A percentile compares a stretch with the other conserved stretches of the same genome.
Conservation (phyloP, 2,329 filamentous ascomycete genomes). For the Epichloe sylvatica region DNA sequence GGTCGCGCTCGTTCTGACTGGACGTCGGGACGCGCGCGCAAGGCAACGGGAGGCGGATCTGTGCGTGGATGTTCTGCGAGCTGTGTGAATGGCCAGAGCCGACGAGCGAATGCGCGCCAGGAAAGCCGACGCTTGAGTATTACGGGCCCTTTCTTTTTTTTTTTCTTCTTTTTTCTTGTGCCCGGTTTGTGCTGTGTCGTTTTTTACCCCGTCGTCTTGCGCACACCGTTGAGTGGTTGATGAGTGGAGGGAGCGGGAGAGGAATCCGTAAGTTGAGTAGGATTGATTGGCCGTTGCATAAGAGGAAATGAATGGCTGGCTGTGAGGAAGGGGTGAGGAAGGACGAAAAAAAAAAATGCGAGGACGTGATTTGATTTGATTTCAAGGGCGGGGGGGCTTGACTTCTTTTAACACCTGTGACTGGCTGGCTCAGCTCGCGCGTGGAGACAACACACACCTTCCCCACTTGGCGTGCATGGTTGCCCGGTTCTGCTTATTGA, state of each 20-base stretch:
- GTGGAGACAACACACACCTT: slow-evolving; percentile 18
- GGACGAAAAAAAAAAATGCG: slow-evolving; percentile 29
- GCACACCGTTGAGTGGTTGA: slow-evolving; percentile 17
- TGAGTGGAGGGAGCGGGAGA: slow-evolving; percentile 20
- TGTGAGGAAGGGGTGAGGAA: slow-evolving; percentile 19
- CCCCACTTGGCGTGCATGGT: slow-evolving; percentile 11
- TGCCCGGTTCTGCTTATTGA: slow-evolving; percentile 13
- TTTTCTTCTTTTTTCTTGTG: slow-evolving; percentile 8
- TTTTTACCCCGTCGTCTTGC: slow-evolving; percentile 6
- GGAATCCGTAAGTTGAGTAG: slow-evolving; percentile 9
- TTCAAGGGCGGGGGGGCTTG: slow-evolving; percentile 25
- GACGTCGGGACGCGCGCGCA: slow-evolving; percentile 7
- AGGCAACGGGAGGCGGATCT: slow-evolving; percentile 7
- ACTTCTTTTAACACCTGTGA: slow-evolving; percentile 31
- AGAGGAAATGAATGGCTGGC: slow-evolving; percentile 18
- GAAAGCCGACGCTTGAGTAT: slow-evolving; percentile 2
- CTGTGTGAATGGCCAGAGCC: slow-evolving; percentile 12
- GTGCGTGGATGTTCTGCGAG: slow-evolving; percentile 8
- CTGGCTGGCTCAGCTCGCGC: slow-evolving; percentile 34
- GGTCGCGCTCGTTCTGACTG: slow-evolving; percentile 3
- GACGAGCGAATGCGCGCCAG: slow-evolving; percentile 10
- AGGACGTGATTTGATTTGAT: slow-evolving; percentile 36
- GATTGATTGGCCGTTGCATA: slow-evolving; percentile 34
- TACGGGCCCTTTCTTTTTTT: slow-evolving; percentile 4
- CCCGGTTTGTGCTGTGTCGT: slow-evolving; percentile 4